Evolutionary conservation across 345 rosid genomes (phyloP).

Genomic region (Orychophragmus violaceus): DNA sequence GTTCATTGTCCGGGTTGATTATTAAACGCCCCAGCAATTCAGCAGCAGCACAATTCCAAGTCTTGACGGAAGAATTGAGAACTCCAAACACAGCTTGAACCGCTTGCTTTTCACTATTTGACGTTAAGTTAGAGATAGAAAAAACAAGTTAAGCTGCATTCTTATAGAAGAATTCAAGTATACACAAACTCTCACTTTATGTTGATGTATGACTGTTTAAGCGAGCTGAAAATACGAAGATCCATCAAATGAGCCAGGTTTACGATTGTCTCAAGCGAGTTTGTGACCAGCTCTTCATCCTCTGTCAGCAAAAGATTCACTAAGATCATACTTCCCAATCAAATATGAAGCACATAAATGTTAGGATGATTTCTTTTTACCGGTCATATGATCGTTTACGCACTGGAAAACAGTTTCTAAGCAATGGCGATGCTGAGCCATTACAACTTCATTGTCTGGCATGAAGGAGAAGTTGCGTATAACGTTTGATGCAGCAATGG

Average conservation of each 20-base stretch:
- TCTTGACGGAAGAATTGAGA: slow-evolving; percentile 65
- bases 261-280: slow-evolving; percentile 86
- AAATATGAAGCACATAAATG: neutral
- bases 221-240: slow-evolving; percentile 87
- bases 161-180: neutral
- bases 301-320: slow-evolving; percentile 42
- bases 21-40: slow-evolving; percentile 88
- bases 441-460: slow-evolving; percentile 90
- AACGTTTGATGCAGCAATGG: slow-evolving; percentile 92
- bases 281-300: slow-evolving; percentile 96
- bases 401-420: slow-evolving; percentile 95
- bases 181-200: slow-evolving; percentile 58
- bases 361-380: slow-evolving; percentile 33
- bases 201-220: slow-evolving; percentile 69
- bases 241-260: slow-evolving; percentile 91
- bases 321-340: slow-evolving; percentile 5
- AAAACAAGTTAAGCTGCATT: slow-evolving; percentile 9
- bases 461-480: slow-evolving; percentile 94
- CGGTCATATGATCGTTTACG: slow-evolving; percentile 63
- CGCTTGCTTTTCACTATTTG: slow-evolving; percentile 77
- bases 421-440: slow-evolving; percentile 97
- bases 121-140: slow-evolving; percentile 6
- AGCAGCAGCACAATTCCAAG: slow-evolving; percentile 98
- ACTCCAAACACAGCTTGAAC: slow-evolving; percentile 87
- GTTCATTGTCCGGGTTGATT: slow-evolving; percentile 92